A percentile compares a stretch with the other conserved stretches of the same genome.
phyloP scores from a whole-genome alignment of 768 basidiomycete genomes.

The Leccinum variicolor region DNA sequence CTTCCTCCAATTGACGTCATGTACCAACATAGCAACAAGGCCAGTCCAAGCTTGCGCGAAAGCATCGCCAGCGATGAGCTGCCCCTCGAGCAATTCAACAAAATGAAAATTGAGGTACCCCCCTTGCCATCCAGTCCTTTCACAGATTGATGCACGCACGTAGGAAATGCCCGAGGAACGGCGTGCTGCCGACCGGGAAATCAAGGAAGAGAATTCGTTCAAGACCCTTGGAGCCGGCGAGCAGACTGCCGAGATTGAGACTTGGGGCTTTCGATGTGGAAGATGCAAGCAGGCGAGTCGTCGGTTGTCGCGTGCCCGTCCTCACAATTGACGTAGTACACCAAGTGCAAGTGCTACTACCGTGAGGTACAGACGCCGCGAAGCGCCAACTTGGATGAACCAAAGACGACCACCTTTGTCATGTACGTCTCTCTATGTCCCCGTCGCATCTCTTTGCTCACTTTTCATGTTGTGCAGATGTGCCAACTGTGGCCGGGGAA shows the following conservation, averaged over 20 bases:
- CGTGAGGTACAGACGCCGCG: slow-evolving; percentile 90
- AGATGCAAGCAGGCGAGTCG: slow-evolving; percentile 80
- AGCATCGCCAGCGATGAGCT: slow-evolving; percentile 84
- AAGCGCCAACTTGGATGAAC: slow-evolving; percentile 81
- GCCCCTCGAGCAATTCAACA: slow-evolving; percentile 61
- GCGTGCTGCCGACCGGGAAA: slow-evolving; percentile 76
- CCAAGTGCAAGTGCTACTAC: slow-evolving; percentile 80
- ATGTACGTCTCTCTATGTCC: slow-evolving; percentile 49
- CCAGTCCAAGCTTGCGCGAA: slow-evolving; percentile 83
- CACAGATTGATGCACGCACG: slow-evolving; percentile 25
- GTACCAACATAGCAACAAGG: slow-evolving; percentile 47
- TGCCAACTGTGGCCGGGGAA: slow-evolving; percentile 52
- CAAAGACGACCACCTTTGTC: slow-evolving; percentile 91
- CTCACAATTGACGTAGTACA: not conserved
- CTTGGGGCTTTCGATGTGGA: slow-evolving; percentile 84
- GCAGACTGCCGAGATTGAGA: slow-evolving; percentile 88
- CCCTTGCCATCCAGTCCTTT: not conserved
- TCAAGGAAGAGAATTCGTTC: slow-evolving; percentile 84
- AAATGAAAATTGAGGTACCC: slow-evolving; percentile 75
- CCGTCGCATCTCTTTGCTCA: not conserved
- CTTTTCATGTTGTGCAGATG: slow-evolving; percentile 39
- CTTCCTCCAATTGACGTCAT: no score
- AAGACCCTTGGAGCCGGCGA: slow-evolving; percentile 87
- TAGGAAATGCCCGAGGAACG: slow-evolving; percentile 96
- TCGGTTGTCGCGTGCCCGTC: not conserved